A percentile compares a stretch with the other conserved stretches of the same genome.
phyloP scores from a whole-genome alignment of 2,329 filamentous ascomycete genomes.

The Claviceps monticola region DNA sequence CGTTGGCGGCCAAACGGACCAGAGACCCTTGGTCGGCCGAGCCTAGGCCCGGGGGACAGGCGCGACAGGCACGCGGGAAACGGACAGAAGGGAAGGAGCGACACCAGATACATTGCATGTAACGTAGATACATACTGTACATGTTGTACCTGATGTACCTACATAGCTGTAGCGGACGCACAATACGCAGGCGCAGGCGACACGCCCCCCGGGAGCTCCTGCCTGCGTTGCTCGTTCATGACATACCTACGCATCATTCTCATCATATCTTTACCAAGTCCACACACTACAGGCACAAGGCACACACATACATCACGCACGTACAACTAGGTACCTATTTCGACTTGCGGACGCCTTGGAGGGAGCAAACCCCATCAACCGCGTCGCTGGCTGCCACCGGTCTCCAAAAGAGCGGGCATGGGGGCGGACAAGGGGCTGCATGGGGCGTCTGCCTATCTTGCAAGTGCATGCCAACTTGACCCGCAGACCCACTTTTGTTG shows the following conservation, averaged over 20 bases:
- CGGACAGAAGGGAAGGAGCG: too few species aligned
- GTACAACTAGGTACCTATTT: too few species aligned
- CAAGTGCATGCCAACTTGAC: too few species aligned
- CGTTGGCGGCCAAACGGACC: neutral
- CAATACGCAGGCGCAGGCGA: neutral
- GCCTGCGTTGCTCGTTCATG: conserved; percentile 3
- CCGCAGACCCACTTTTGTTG: too few species aligned
- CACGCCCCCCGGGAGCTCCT: conserved; percentile 1
- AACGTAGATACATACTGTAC: too few species aligned
- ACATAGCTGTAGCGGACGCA: too few species aligned
- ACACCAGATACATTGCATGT: neutral
- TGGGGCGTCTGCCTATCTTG: neutral
- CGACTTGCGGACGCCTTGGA: neutral
- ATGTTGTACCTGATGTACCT: too few species aligned
- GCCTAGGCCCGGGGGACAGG: neutral
- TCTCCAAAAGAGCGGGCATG: conserved; percentile 3
- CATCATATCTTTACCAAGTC: neutral
- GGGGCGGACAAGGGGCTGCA: neutral
- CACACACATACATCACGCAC: neutral
- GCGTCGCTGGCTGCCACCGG: conserved; percentile 1
- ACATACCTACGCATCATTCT: neutral
- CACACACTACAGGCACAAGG: neutral
- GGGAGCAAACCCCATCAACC: neutral
- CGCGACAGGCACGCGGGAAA: too few species aligned
- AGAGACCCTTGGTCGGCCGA: neutral